A percentile compares a stretch with the other conserved stretches of the same genome.
These are phyloP conservation scores for Gnomoniopsis sp. DNA, from an alignment of 2,329 filamentous ascomycete species.

Conservation along the genomic window DNA sequence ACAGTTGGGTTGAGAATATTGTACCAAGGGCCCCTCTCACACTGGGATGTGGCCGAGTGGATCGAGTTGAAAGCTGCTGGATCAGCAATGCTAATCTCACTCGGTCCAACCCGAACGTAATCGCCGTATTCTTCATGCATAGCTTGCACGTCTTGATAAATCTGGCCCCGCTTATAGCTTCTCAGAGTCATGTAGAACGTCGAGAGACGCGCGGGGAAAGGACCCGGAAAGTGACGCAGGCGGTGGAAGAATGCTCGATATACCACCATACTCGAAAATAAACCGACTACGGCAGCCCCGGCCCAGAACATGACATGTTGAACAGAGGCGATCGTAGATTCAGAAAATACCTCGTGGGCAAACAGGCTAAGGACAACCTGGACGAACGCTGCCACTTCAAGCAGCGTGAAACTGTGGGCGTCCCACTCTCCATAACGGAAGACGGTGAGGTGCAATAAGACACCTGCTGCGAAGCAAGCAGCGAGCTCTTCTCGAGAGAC, in stretches of 20 bases:
- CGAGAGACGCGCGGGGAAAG: constrained; percentile 15
- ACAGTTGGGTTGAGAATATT: constrained; percentile 26
- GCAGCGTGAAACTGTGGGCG: constrained; percentile 10
- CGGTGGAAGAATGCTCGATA: constrained; percentile 22
- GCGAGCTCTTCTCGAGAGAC: constrained; percentile 2
- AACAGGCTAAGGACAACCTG: neutral
- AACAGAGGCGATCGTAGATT: neutral
- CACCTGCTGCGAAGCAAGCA: constrained; percentile 5
- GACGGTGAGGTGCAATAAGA: constrained; percentile 1
- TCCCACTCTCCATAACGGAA: constrained; percentile 12
- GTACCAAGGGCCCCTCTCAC: constrained; percentile 32
- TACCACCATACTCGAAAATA: constrained; percentile 22
- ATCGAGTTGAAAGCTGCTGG: constrained; percentile 26
- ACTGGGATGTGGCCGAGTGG: constrained; percentile 27
- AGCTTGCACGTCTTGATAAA: constrained; percentile 22
- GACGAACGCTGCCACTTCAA: constrained; percentile 1
- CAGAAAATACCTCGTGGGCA: neutral
- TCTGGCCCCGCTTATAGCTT: constrained; percentile 21
- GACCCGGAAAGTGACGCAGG: constrained; percentile 9
- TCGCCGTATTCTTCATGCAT: constrained; percentile 22
- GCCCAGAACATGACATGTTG: constrained; percentile 2
- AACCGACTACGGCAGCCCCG: constrained; percentile 1
- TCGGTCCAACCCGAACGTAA: constrained; percentile 24
- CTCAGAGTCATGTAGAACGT: constrained; percentile 20
- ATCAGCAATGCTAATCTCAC: constrained; percentile 30